Conservation (phyloP, 257 asterid species). For the Solanum paucissectum region DNA sequence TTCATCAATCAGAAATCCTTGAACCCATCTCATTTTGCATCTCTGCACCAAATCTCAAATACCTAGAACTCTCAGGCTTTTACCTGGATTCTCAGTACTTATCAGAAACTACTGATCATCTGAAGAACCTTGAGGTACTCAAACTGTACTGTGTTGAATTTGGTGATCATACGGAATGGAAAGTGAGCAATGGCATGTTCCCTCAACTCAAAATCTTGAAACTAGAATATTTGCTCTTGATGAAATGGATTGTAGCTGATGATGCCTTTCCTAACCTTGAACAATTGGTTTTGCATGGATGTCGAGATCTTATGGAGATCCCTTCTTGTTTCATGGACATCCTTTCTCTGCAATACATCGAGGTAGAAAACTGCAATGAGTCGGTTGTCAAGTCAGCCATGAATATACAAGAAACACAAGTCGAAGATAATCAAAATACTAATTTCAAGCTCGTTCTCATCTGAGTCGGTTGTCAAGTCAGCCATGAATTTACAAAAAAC, state of each 20-base stretch:
- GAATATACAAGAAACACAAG: background rate
- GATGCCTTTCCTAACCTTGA: background rate
- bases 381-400: background rate
- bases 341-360: background rate
- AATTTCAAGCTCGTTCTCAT: background rate
- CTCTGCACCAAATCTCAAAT: background rate
- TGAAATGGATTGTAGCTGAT: background rate
- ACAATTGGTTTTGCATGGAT: too few relatives aligned
- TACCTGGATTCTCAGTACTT: background rate
- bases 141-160: fast-evolving
- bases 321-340: too few relatives aligned
- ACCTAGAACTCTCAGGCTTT: background rate
- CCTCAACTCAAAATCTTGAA: background rate
- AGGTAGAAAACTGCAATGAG: background rate
- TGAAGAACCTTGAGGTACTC: background rate
- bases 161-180: background rate
- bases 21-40: too few relatives aligned
- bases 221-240: background rate
- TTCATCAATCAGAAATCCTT: fast-evolving
- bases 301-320: too few relatives aligned
- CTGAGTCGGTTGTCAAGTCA: too few relatives aligned
- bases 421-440: background rate
- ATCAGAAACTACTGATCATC: background rate
- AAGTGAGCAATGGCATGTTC: background rate
- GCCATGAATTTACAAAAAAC: too few relatives aligned